phyloP scores from a whole-genome alignment of 148 eudicot species.

The Camellia lanceoleosa region DNA sequence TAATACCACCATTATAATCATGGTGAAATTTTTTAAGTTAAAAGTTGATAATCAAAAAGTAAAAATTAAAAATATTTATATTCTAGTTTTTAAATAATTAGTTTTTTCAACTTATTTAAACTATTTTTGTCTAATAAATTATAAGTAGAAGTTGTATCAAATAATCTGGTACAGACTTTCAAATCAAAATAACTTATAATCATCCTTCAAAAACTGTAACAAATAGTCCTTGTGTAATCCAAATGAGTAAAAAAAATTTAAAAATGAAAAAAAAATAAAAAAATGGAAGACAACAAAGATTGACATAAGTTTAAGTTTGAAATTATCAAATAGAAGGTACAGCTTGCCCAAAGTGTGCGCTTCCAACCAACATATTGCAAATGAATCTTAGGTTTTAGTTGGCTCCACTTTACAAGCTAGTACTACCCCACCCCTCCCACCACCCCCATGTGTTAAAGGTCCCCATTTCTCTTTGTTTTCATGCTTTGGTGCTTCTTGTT shows the following conservation, averaged over 20 bases:
- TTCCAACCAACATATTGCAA: conserved; percentile 13
- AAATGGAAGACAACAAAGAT: neutral
- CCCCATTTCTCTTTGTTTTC: conserved; percentile 14
- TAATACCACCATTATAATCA: neutral
- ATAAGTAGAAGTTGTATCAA: too few relatives aligned
- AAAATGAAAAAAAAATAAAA: neutral
- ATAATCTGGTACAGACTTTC: too few relatives aligned
- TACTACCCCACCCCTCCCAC: neutral
- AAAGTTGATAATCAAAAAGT: too few relatives aligned
- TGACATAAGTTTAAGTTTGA: neutral
- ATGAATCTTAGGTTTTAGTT: conserved; percentile 9
- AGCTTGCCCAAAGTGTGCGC: neutral
- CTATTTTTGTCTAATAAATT: too few relatives aligned
- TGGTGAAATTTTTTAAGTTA: too few relatives aligned
- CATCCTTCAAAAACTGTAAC: too few relatives aligned
- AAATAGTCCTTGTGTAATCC: too few relatives aligned
- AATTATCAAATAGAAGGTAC: neutral
- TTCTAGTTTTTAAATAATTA: too few relatives aligned
- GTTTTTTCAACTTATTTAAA: too few relatives aligned
- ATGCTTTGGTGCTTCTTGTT: neutral
- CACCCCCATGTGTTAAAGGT: conserved; percentile 16
- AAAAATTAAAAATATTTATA: too few relatives aligned
- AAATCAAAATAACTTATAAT: too few relatives aligned
- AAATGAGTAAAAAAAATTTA: too few relatives aligned
- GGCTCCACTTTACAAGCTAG: conserved; percentile 5